Evolutionary conservation across 192 early-diverging fungal species (phyloP).

Genomic region (Coemansia sp.): DNA sequence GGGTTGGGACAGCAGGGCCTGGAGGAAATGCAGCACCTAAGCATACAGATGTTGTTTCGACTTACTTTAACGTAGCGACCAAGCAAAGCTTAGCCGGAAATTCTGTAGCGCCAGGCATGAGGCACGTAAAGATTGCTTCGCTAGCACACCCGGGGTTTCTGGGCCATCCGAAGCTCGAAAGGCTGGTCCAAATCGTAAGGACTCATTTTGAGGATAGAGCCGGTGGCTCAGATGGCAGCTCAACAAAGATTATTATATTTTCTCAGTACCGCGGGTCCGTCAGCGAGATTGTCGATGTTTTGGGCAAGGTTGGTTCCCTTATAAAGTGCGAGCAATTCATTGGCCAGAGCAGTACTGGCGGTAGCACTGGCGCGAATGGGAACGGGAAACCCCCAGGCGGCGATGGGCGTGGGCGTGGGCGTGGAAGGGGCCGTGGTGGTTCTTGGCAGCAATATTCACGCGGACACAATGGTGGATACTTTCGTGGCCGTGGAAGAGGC

Average conservation of each 20-base stretch:
- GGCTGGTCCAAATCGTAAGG: conserved; percentile 63
- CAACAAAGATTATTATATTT: conserved; percentile 82
- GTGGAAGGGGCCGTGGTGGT: not conserved
- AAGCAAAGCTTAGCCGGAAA: conserved; percentile 8
- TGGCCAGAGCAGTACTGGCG: conserved; percentile 62
- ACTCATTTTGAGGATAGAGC: conserved; percentile 67
- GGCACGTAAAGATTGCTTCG: conserved; percentile 9
- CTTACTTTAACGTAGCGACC: conserved; percentile 39
- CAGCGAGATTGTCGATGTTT: conserved; percentile 72
- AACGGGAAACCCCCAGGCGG: not conserved
- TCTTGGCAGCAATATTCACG: not conserved
- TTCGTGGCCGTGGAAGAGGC: conserved; percentile 12
- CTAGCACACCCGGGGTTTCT: conserved; percentile 42
- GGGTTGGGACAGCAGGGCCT: not conserved
- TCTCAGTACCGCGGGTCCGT: conserved; percentile 84
- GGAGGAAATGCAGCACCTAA: not conserved
- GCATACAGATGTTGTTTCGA: conserved; percentile 50
- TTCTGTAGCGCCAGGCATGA: not conserved
- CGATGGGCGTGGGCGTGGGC: not conserved
- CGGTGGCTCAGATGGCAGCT: conserved; percentile 19
- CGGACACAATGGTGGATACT: conserved; percentile 8
- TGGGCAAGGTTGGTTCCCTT: conserved; percentile 67
- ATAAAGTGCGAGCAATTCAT: conserved; percentile 77
- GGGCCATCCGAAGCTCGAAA: conserved; percentile 84
- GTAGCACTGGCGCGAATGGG: not conserved